Base-by-base conservation (phyloP, 1,284 basidiomycete genomes). In the Ustilago trichophora region DNA sequence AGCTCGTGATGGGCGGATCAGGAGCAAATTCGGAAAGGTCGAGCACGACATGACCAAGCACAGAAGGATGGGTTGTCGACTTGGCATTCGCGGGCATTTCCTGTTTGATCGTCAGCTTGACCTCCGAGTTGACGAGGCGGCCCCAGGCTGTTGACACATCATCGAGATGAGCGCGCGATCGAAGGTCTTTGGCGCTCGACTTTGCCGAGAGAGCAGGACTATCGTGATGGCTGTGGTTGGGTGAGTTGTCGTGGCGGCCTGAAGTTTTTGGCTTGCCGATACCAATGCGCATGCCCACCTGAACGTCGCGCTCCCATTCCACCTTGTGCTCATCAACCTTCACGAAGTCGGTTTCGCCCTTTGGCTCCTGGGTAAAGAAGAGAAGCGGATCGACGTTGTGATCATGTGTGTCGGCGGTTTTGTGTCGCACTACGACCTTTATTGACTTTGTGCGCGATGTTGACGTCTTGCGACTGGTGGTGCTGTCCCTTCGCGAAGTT, bases 1-100 rank as follows among this genome's bases (percentile, higher is more conserved):
- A 45, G 46, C 41, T 22, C 0, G 22, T 22, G 29, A 35, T 13
- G 6, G 84, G 82, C 2, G 89, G 88, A 10, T 84, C 82, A 43
- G 86, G 85, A 9, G 87, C 89, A 70, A 91, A 91, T 74, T 91
- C 88, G 2, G 90, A 88, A 4, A 92, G 85, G 75, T 92, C 89
- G 47, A 92, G 83, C 56, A 86, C 84, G 10, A 91, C 84, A 6
- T 84, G 84, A 2, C 90, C 90, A 0, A 91, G 83, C 2, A 86
- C 35, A 21, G 66, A 42, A 5, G 55, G 58, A 10, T 62, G 53
- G 3, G 51, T 49, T 24, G 67, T 63, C 21, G 56, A 55, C 35
- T 64, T 68, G 19, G 51, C 31, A 7, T 59, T 22, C 15, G 45
- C 34, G 0, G 68, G 58, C 58, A 65, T 64, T 40, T 70, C 67